Percentiles rank a stretch among this genome's conserved stretches.
Conservation (phyloP, 352 stramenopile species). For the Phytophthora foliorum region DNA sequence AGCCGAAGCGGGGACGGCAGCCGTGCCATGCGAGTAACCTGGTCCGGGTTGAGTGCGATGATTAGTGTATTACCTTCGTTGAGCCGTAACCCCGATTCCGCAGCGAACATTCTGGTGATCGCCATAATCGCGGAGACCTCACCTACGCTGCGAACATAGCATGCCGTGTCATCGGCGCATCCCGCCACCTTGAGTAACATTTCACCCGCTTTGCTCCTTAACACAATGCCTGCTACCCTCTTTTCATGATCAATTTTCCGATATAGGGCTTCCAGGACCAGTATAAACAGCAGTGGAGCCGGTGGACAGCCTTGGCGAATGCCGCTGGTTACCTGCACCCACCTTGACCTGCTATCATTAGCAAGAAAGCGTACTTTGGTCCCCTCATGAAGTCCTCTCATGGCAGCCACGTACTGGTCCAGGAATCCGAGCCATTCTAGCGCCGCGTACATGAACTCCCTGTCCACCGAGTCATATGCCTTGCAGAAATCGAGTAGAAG, state of each 20-base stretch:
- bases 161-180: not conserved
- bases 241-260: not conserved
- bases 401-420: not conserved
- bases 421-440: not conserved
- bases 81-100: not conserved
- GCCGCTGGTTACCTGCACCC: not conserved
- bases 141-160: not conserved
- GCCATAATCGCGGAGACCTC: not conserved
- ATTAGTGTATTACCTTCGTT: not conserved
- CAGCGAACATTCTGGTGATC: not conserved
- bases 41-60: not conserved
- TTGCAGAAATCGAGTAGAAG: not conserved
- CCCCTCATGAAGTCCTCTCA: not conserved
- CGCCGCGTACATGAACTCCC: not conserved
- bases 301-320: not conserved
- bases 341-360: no score
- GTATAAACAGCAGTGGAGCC: not conserved
- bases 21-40: no score
- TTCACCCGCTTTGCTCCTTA: not conserved
- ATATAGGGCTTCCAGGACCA: not conserved
- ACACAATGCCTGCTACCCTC: not conserved
- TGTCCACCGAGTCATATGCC: not conserved
- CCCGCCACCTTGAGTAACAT: not conserved
- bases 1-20: no score
- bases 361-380: no score